A percentile compares a stretch with the other conserved stretches of the same genome.
Conservation (phyloP, 495 filamentous ascomycete species). For the Xylaria palmicola region DNA sequence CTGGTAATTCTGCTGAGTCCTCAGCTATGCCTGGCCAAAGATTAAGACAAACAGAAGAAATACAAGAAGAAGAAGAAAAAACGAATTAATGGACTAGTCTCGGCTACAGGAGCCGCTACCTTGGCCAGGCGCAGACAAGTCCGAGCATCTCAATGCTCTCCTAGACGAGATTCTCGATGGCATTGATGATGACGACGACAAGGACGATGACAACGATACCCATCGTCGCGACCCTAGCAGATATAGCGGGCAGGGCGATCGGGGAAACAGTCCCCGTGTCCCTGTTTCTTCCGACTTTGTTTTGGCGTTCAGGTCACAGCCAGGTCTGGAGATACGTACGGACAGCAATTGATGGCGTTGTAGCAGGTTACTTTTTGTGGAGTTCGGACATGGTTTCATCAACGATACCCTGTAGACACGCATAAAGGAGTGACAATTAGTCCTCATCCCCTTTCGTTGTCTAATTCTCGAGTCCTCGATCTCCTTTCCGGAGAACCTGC, state of each 20-base stretch:
- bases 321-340: neutral
- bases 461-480: neutral
- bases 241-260: neutral
- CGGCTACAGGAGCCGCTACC: too few species aligned
- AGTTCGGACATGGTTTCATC: neutral
- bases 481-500: too few species aligned
- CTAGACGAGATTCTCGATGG: neutral
- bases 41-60: neutral
- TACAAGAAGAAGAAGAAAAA: constrained; percentile 9
- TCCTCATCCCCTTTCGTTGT: neutral
- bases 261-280: neutral
- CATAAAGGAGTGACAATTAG: neutral
- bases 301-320: neutral
- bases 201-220: neutral
- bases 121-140: too few species aligned
- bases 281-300: neutral
- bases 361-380: neutral
- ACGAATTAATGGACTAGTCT: constrained; percentile 12
- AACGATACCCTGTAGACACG: neutral
- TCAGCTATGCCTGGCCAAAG: neutral
- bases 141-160: neutral
- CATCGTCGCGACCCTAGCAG: neutral
- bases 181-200: neutral
- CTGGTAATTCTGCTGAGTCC: neutral
- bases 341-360: neutral